Percentiles rank a stretch among this genome's conserved stretches.
These are phyloP conservation scores for Darksidea phi DNA, from an alignment of 495 filamentous ascomycete genomes.

Conservation along the genomic window DNA sequence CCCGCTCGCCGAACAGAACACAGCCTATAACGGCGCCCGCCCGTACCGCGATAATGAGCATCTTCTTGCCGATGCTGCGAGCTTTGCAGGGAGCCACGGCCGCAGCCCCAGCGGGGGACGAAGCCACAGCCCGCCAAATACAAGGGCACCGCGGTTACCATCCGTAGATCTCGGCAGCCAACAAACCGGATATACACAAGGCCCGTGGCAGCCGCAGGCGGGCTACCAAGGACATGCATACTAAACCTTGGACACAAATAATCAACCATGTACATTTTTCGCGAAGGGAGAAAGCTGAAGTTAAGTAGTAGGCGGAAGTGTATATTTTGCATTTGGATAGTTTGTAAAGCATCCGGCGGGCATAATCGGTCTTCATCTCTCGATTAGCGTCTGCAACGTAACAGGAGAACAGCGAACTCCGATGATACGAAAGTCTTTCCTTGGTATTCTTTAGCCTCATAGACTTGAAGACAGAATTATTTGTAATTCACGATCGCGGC, in stretches of 20 bases:
- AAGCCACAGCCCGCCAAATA: constrained; percentile 14
- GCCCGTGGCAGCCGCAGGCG: constrained; percentile 3
- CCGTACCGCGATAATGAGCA: constrained; percentile 13
- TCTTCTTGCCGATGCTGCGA: constrained; percentile 33
- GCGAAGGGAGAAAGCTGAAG: neutral
- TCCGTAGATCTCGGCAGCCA: constrained; percentile 26
- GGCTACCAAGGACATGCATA: constrained; percentile 9
- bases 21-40: constrained; percentile 5
- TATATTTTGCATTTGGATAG: constrained; percentile 16
- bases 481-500: constrained; percentile 29
- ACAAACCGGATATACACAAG: constrained; percentile 11
- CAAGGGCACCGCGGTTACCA: constrained; percentile 31
- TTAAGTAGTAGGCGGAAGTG: neutral
- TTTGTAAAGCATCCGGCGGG: neutral
- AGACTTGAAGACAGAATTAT: constrained; percentile 2
- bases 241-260: constrained; percentile 19
- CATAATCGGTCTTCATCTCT: too few species aligned
- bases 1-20: constrained; percentile 32
- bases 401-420: neutral
- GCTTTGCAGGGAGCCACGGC: constrained; percentile 18
- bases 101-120: constrained; percentile 10
- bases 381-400: too few species aligned
- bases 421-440: constrained; percentile 27
- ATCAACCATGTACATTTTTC: constrained; percentile 29
- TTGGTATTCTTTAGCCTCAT: constrained; percentile 8